Evolutionary conservation across 2,329 filamentous ascomycete species (phyloP), one percentile per base, ranked within the genome.

Genomic region (Tolypocladium amazonense): DNA sequence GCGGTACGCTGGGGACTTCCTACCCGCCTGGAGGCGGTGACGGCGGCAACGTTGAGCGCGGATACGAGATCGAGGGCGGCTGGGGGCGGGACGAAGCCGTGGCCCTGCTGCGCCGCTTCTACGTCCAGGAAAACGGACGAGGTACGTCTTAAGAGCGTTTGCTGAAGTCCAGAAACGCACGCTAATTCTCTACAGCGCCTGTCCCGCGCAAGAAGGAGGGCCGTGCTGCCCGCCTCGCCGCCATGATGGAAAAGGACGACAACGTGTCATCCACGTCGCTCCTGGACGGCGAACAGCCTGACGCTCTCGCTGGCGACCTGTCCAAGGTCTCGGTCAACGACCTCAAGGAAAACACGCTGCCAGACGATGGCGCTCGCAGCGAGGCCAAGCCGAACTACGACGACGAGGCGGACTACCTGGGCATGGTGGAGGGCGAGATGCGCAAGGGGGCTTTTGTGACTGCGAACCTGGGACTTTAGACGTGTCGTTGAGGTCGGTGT

Each of bases 81-180:
- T 88, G 95, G 78, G 90, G 91, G 68, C 85, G 91, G 55, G 90
- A 96, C 69, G 93, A 97, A 70, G 93, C 94, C 5, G 95, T 99
- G 62, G 92, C 93, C 73, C 76, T 99, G 65, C 79, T 99, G 65
- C 83, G 95, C 64, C 87, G 93, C 61, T 99, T 99, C 74, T 99
- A 99, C 72, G 90, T 99, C 38, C 94, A 99, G 75, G 92, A 99
- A 75, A 99, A 99, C 74, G 91, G 90, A 64, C 89, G 94, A 80
- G 90, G 89, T 90, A 76, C 67, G 78, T 69, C 35, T 41, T 52
- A 52, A 12, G 3, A 50, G 20, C 2, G 2, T 5, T 30, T 30
- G 11, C 1, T 4, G 5, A 23, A 35, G 9, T 4, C 8, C 18
- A 8, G 12, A 12, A 11, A 23, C 30, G 50, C 30, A 4, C 23